Base-by-base conservation (phyloP, 805 yeast genomes). In the Saccharomycopsis fodiens region DNA sequence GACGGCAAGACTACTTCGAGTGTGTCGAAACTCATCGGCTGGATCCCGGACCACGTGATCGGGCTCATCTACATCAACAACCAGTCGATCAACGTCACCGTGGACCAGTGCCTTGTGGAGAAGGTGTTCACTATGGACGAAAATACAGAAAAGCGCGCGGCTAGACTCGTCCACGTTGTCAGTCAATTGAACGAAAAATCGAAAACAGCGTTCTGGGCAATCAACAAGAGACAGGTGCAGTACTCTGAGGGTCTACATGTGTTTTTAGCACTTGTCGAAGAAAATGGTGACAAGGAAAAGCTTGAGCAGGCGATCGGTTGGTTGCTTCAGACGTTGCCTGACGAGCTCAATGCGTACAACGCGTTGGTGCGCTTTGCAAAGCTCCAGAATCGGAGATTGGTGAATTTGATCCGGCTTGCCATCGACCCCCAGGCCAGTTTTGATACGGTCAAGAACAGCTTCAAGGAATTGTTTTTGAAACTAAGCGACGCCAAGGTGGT, bases 21-120 rank as follows among this genome's bases (percentile, higher is more conserved):
- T 21, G 30, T 50, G 8, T 64, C 66, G 15, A 54, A 56, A 4
- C 48, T 65, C 20, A 57, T 76, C 6, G 59, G 62, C 3, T 68
- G 70, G 58, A 78, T 87, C 21, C 96, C 96, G 1, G 74, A 77
- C 37, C 70, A 72, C 19, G 59, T 88, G 0, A 63, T 88, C 39
- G 74, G 78, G 19, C 68, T 85, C 37, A 70, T 82, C 41, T 88
- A 84, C 56, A 81, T 88, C 52, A 85, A 86, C 57, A 88, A 84
- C 54, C 70, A 64, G 42, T 66, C 69, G 7, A 79, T 85, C 41
- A 85, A 81, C 46, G 71, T 79, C 10, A 64, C 73, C 10, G 82
- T 86, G 12, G 96, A 87, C 57, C 50, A 63, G 3, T 63, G 72
- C 0, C 53, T 88, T 2, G 72, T 79, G 53, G 87, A 82, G 47